Base-by-base conservation (phyloP, 495 filamentous ascomycete genomes). In the Mytilinidion resinicola region DNA sequence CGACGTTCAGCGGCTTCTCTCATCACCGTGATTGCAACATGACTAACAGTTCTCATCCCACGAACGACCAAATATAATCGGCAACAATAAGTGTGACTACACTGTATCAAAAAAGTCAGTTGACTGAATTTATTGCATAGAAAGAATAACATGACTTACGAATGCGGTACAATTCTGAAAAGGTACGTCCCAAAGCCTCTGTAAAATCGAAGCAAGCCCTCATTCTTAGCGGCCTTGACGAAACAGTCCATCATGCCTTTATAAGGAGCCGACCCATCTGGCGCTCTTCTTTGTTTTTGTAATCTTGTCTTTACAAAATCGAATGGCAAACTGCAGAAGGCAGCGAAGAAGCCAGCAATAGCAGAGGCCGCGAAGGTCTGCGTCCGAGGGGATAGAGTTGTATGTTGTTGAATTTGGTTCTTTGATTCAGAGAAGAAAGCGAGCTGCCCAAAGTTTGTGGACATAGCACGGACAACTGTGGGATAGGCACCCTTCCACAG, bases 401-500 rank as follows among this genome's bases (percentile, higher is more conserved):
- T 56, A 20, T 47, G 38, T 10, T 46, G 15, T 25, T 56, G 8
- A 15, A 56, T n/a, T 41, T 35, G 35, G 11, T 17, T 12, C 53
- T 56, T 56, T 9, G 53, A 56, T 41, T 56, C 20, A 9, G 53
- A 56, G 53, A 56, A 56, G 53, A 56, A 56, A 7, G 53, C 39
- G 7, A 56, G 53, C 39, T 56, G 53, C n/a, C 53, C 53, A 38
- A 56, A 56, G 38, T 56, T 56, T 8, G 53, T 56, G 17, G 53
- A 14, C 37, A 46, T 56, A 9, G 53, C 53, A 14, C 53, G 53
- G 17, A 56, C 44, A 21, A 56, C 43, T 9, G 53, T 56, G 7
- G 53, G 53, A 56, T 43, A 47, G 7, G 53, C 39, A 20, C 53
- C 53, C 4, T 11, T 38, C 37, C 39, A 56, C 19, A 56, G 53